Base-by-base conservation (phyloP, 169 alveolate species). In the Theileria orientalis region DNA sequence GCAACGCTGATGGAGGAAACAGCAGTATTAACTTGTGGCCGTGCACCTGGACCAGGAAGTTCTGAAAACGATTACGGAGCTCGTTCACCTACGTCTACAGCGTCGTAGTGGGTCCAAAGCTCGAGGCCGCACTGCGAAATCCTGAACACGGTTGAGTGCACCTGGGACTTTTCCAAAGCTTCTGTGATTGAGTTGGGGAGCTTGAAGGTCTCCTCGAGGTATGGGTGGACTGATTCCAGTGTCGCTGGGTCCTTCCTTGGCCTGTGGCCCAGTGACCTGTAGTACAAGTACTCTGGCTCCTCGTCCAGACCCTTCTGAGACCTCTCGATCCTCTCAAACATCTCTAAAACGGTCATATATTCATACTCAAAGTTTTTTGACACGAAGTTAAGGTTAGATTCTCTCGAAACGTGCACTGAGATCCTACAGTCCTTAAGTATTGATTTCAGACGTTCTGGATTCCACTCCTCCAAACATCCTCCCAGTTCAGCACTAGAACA, bases 101-200 rank as follows among this genome's bases (percentile, higher is more conserved):
- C 79, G 35, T 83, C 90, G 67, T 83, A 83, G 60, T 83, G 90
- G 0, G 90, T 83, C 90, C 90, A 83, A 30, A 83, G 75, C 29
- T 83, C 90, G 19, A 83, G 35, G 8, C 85, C 83, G 16, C 80
- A 71, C 19, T 82, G 90, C 13, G 90, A 74, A 9, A 83, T 71
- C 16, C 90, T 61, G 49, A 83, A 35, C 8, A 83, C 78, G 11
- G 87, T 79, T 11, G 90, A 83, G 51, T 83, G 90, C 6, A 71
- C 40, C 27, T 19, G 32, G 16, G 61, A 37, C 32, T 64, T 79
- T n/a, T 35, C 47, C 13, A 71, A 23, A 5, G 54, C 13, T 41
- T 30, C 42, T 37, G 56, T 1, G 72, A 71, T 25, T 23, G 16
- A 21, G 21, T 30, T 19, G 16, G 80, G 80, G 14, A 71, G 14